Conservation (phyloP, 2,329 filamentous ascomycete species). For the Didymella exigua region DNA sequence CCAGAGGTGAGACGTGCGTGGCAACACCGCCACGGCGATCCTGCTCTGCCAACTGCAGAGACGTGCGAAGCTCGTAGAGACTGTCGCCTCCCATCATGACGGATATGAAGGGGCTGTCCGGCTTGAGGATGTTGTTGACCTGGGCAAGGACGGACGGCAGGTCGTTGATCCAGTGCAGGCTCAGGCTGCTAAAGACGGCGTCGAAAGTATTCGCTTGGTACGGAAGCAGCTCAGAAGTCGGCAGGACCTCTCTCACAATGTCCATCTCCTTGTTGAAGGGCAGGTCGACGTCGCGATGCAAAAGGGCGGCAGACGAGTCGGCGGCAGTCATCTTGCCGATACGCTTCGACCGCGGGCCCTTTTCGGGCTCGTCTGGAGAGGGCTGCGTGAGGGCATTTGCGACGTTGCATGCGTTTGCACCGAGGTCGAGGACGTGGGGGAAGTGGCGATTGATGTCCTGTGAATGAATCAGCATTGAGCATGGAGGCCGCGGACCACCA, state of each 20-base stretch:
- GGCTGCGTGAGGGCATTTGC: constrained; percentile 73
- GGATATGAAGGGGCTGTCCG: constrained; percentile 88
- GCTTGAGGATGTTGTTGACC: constrained; percentile 85
- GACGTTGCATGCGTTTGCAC: constrained; percentile 94
- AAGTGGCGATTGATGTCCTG: constrained; percentile 93
- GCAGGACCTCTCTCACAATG: constrained; percentile 76
- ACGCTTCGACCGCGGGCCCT: constrained; percentile 70
- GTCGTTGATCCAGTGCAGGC: constrained; percentile 97
- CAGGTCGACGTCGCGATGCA: constrained; percentile 78
- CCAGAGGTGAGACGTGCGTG: constrained; percentile 87
- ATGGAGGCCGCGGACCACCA: background rate
- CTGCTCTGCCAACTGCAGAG: constrained; percentile 87
- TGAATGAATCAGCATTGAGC: background rate
- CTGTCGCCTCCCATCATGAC: constrained; percentile 97
- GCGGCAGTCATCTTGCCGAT: constrained; percentile 78
- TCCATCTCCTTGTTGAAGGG: constrained; percentile 76
- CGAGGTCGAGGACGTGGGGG: constrained; percentile 83
- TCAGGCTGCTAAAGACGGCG: constrained; percentile 85
- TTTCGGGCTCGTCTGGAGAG: constrained; percentile 65
- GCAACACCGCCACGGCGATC: constrained; percentile 91
- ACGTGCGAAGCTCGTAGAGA: constrained; percentile 89
- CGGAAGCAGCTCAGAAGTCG: constrained; percentile 74
- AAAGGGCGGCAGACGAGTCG: constrained; percentile 77
- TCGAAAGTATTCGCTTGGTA: constrained; percentile 81
- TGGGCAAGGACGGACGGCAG: constrained; percentile 83